Percentiles rank a stretch among this genome's conserved stretches.
These are phyloP conservation scores for Pseudogymnoascus sp. DNA, from an alignment of 2,329 filamentous ascomycete genomes.

Conservation along the genomic window DNA sequence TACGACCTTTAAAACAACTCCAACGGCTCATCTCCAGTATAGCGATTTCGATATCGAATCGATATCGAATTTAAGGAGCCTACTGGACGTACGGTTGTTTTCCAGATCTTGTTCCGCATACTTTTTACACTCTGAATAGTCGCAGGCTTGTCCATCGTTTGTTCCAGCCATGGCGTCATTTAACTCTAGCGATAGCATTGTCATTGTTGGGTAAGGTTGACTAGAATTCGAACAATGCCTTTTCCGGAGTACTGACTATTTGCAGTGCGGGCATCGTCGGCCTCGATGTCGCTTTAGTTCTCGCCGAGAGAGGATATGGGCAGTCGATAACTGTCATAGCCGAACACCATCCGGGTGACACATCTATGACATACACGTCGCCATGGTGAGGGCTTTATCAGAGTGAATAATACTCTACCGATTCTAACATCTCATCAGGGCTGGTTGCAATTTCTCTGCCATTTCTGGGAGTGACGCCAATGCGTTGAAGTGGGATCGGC, in stretches of 20 bases:
- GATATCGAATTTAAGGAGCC: not conserved
- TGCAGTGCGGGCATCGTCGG: constrained; percentile 31
- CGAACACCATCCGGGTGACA: constrained; percentile 37
- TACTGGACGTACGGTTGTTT: not conserved
- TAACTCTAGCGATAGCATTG: constrained; percentile 8
- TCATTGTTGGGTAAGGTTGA: constrained; percentile 2
- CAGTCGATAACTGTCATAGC: constrained; percentile 33
- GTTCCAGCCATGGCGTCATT: not conserved
- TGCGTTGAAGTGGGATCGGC: constrained; percentile 36
- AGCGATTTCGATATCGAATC: not conserved
- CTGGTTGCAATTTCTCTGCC: constrained; percentile 39
- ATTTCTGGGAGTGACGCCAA: constrained; percentile 37
- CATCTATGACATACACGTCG: constrained; percentile 34
- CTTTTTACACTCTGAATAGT: not conserved
- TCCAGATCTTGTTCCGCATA: not conserved
- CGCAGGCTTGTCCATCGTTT: not conserved
- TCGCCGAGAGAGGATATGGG: constrained; percentile 31
- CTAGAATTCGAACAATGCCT: not conserved
- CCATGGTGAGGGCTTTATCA: constrained; percentile 29
- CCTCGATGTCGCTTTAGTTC: constrained; percentile 33
- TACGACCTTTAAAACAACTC: constrained; percentile 9
- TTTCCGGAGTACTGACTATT: not conserved
- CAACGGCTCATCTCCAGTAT: not conserved
- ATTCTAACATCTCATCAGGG: constrained; percentile 24
- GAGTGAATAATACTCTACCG: not conserved